Evolutionary conservation across 768 basidiomycete genomes (phyloP).

Genomic region (Tricholoma sp.): DNA sequence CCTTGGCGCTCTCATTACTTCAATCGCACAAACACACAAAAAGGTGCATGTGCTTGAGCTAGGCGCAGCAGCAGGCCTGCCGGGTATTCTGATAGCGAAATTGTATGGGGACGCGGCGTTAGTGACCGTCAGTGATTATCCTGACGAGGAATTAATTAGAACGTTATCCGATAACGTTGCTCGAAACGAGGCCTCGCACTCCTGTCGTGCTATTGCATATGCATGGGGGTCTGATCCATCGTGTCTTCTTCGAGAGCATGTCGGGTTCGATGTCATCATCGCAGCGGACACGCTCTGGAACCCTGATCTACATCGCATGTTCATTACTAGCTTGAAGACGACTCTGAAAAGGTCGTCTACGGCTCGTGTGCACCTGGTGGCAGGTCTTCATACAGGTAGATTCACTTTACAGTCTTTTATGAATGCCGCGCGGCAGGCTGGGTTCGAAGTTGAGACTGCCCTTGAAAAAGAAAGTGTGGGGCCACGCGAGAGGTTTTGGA

Average conservation of each 20-base stretch:
- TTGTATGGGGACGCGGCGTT: constrained; percentile 25
- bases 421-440: constrained; percentile 27
- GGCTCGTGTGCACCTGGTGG: constrained; percentile 60
- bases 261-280: constrained; percentile 57
- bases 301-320: constrained; percentile 47
- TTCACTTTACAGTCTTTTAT: constrained; percentile 68
- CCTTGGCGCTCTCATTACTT: constrained; percentile 3
- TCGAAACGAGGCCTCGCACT: constrained; percentile 41
- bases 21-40: background rate
- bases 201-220: constrained; percentile 52
- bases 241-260: constrained; percentile 16
- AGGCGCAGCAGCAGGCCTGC: constrained; percentile 71
- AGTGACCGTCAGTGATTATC: constrained; percentile 66
- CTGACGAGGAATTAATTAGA: constrained; percentile 55
- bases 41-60: constrained; percentile 53
- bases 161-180: constrained; percentile 54
- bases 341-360: constrained; percentile 38
- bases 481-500: constrained; percentile 41
- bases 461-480: constrained; percentile 46
- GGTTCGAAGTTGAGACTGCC: constrained; percentile 41
- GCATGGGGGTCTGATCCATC: constrained; percentile 59
- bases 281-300: constrained; percentile 83
- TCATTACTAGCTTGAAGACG: constrained; percentile 46
- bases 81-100: constrained; percentile 63
- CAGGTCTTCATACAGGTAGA: constrained; percentile 71